Percentiles rank a stretch among this genome's conserved stretches.
phyloP scores from a whole-genome alignment of 306 rosid species.

The Cyclanthera cordifolia region DNA sequence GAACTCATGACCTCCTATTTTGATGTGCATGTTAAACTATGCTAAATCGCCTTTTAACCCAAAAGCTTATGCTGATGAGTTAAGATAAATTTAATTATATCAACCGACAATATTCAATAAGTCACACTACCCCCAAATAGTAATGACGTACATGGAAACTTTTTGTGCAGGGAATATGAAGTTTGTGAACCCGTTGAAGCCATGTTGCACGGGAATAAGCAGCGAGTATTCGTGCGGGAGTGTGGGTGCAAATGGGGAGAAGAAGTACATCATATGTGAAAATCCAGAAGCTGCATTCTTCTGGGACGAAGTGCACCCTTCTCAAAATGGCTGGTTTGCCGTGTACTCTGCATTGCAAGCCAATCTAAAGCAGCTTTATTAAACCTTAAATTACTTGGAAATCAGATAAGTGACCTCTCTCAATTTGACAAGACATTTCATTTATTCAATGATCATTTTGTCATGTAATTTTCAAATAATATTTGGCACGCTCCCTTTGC shows the following conservation, averaged over 20 bases:
- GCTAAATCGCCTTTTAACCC: too few relatives aligned
- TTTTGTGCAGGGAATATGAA: conserved; percentile 14
- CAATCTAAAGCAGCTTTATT: conserved; percentile 21
- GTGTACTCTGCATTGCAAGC: conserved; percentile 36
- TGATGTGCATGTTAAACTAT: too few relatives aligned
- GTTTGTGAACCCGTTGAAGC: conserved; percentile 42
- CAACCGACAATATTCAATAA: neutral
- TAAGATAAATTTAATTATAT: too few relatives aligned
- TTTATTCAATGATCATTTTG: too few relatives aligned
- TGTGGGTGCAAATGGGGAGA: conserved; percentile 32
- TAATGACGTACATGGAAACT: neutral
- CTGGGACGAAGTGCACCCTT: conserved; percentile 76
- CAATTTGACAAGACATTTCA: too few relatives aligned
- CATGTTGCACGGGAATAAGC: conserved; percentile 62
- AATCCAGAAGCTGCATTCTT: conserved; percentile 58
- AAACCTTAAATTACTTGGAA: neutral
- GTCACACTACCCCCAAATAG: neutral
- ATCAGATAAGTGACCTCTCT: conserved; percentile 2
- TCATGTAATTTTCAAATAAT: neutral
- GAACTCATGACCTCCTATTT: too few relatives aligned
- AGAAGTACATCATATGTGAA: conserved; percentile 49
- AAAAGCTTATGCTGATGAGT: too few relatives aligned
- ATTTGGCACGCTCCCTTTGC: neutral
- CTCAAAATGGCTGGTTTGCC: conserved; percentile 74
- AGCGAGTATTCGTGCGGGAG: conserved; percentile 45